Conservation (phyloP, 768 basidiomycete genomes). For the Podaxis rugospora region DNA sequence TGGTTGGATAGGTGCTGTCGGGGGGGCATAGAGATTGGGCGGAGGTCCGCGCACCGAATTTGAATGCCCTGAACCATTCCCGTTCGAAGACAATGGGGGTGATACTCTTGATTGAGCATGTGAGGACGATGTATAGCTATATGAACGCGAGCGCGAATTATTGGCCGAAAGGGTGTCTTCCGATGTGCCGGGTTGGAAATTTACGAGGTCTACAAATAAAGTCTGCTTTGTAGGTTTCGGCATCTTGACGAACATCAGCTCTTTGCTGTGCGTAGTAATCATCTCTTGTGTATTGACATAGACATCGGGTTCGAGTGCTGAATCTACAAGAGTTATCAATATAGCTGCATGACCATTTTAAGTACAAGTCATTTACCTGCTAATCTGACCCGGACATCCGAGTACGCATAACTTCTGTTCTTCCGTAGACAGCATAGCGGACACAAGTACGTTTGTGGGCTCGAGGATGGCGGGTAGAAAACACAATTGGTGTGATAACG, state of each 20-base stretch:
- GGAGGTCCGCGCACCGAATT: conserved; percentile 13
- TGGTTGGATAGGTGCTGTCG: conserved; percentile 11
- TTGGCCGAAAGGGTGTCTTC: conserved; percentile 21
- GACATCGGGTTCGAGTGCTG: conserved; percentile 34
- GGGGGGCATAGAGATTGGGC: conserved; percentile 7
- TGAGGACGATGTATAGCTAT: conserved; percentile 5
- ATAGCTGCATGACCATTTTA: conserved; percentile 2
- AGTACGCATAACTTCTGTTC: conserved; percentile 64
- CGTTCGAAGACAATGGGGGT: conserved; percentile 10
- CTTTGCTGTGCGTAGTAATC: conserved; percentile 70
- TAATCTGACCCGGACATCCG: conserved; percentile 71
- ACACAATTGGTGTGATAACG: conserved; percentile 75
- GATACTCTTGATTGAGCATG: conserved; percentile 4
- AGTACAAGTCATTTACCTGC: conserved; percentile 28
- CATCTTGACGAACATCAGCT: conserved; percentile 65
- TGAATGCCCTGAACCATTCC: conserved; percentile 5
- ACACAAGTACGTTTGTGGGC: conserved; percentile 41
- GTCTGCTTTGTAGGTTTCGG: conserved; percentile 60
- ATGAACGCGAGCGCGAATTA: not conserved
- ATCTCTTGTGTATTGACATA: conserved; percentile 74
- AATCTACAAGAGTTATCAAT: conserved; percentile 10
- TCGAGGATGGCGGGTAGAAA: conserved; percentile 48
- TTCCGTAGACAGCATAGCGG: conserved; percentile 78
- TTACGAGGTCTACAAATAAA: conserved; percentile 69
- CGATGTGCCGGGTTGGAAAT: conserved; percentile 46